These are phyloP conservation scores for Wickerhamiella kazuoi DNA, from an alignment of 805 yeast genomes.

Conservation along the genomic window DNA sequence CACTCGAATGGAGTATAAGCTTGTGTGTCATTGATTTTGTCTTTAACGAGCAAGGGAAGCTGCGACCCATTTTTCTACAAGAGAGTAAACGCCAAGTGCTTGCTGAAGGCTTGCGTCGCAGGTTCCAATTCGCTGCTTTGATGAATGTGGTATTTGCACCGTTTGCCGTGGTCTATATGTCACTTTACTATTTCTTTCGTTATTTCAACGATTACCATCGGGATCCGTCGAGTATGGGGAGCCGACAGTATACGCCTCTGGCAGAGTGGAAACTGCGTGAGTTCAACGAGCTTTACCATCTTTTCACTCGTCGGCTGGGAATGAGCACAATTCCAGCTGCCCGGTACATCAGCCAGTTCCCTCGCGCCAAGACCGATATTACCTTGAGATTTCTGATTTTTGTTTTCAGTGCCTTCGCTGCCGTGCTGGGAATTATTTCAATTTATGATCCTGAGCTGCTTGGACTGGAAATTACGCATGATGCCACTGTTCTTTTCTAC, in stretches of 20 bases:
- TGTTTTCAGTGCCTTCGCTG: slow-evolving; percentile 74
- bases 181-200: slow-evolving; percentile 67
- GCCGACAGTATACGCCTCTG: slow-evolving; percentile 79
- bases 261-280: slow-evolving; percentile 95
- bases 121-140: slow-evolving; percentile 78
- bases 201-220: slow-evolving; percentile 85
- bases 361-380: slow-evolving; percentile 50
- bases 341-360: slow-evolving; percentile 77
- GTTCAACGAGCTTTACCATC: slow-evolving; percentile 79
- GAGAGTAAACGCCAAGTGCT: slow-evolving; percentile 50
- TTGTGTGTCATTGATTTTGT: slow-evolving; percentile 74
- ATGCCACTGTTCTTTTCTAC: slow-evolving; percentile 68
- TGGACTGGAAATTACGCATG: slow-evolving; percentile 72
- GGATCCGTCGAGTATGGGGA: slow-evolving; percentile 66
- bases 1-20: slow-evolving; percentile 87
- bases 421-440: slow-evolving; percentile 63
- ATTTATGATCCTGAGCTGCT: slow-evolving; percentile 77
- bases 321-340: slow-evolving; percentile 66
- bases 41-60: slow-evolving; percentile 68
- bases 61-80: slow-evolving; percentile 52
- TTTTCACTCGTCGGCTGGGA: slow-evolving; percentile 63
- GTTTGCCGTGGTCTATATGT: slow-evolving; percentile 64
- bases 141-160: slow-evolving; percentile 74
- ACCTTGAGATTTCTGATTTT: slow-evolving; percentile 47
- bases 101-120: slow-evolving; percentile 49